These are phyloP conservation scores for Hemileccinum rubropunctum DNA, from an alignment of 768 basidiomycete genomes.

Conservation along the genomic window DNA sequence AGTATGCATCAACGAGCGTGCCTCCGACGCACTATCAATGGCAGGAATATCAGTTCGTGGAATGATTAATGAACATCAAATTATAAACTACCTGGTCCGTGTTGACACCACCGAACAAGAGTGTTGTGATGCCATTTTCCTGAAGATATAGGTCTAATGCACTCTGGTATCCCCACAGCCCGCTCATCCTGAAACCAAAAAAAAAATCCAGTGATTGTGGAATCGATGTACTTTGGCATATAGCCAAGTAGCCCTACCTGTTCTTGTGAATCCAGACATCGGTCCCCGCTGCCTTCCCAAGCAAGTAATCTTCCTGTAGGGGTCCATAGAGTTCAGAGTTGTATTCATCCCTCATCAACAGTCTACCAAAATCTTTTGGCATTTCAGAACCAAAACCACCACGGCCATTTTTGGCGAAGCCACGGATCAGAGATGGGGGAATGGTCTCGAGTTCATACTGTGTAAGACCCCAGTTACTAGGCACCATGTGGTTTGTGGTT, in stretches of 20 bases:
- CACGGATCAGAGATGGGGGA: slow-evolving; percentile 56
- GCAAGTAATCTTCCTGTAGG: slow-evolving; percentile 51
- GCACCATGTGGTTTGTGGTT: neutral
- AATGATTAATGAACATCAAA: neutral
- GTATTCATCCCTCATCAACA: slow-evolving; percentile 54
- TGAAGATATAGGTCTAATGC: slow-evolving; percentile 59
- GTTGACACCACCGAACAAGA: slow-evolving; percentile 66
- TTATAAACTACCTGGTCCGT: slow-evolving; percentile 51
- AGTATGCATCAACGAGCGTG: slow-evolving; percentile 62
- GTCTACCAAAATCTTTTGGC: slow-evolving; percentile 50
- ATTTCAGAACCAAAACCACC: slow-evolving; percentile 56
- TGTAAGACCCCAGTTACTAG: slow-evolving; percentile 72
- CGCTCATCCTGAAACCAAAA: slow-evolving; percentile 53
- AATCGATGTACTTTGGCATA: neutral
- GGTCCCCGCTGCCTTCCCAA: slow-evolving; percentile 51
- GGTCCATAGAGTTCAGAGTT: slow-evolving; percentile 66
- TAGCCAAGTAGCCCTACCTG: slow-evolving; percentile 35
- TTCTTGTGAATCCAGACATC: slow-evolving; percentile 77
- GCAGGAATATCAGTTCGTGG: neutral
- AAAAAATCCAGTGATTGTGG: neutral
- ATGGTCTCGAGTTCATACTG: slow-evolving; percentile 59
- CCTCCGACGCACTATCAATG: slow-evolving; percentile 56
- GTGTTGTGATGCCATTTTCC: slow-evolving; percentile 59
- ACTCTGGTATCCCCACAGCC: slow-evolving; percentile 63
- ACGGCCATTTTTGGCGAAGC: slow-evolving; percentile 46